Conservation (phyloP, 306 rosid species). For the Vigna mungo region DNA sequence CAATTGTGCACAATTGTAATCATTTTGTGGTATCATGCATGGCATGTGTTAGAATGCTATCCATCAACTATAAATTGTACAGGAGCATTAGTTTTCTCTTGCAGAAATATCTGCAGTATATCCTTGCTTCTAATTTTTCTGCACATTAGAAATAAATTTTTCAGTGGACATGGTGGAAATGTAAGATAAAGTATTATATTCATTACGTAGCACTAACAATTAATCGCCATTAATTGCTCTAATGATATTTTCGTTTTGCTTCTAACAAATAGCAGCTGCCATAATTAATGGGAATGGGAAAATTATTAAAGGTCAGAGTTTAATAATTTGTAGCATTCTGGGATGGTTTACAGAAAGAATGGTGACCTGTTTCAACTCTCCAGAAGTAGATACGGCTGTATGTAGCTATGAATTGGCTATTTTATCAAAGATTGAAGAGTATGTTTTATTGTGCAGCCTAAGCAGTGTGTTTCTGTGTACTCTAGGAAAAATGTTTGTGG, state of each 20-base stretch:
- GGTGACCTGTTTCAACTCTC: conserved; percentile 39
- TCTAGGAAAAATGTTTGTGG: conserved; percentile 30
- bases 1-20: background rate
- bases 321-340: conserved; percentile 20
- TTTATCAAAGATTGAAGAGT: conserved; percentile 35
- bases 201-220: background rate
- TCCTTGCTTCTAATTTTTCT: background rate
- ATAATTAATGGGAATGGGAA: conserved; percentile 3
- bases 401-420: conserved; percentile 38
- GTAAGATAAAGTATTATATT: background rate
- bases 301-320: conserved; percentile 28
- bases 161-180: background rate
- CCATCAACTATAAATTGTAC: conserved; percentile 7
- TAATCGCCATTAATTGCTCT: conserved; percentile 4
- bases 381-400: conserved; percentile 39
- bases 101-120: background rate
- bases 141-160: background rate
- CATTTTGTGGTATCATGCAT: conserved; percentile 12
- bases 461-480: conserved; percentile 42
- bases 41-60: background rate
- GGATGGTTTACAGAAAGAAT: conserved; percentile 44
- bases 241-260: background rate
- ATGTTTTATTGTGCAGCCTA: conserved; percentile 39
- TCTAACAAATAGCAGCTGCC: conserved; percentile 2
- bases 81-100: background rate